Conservation (phyloP, 2,329 filamentous ascomycete species). For the Hyphodiscus sp. region DNA sequence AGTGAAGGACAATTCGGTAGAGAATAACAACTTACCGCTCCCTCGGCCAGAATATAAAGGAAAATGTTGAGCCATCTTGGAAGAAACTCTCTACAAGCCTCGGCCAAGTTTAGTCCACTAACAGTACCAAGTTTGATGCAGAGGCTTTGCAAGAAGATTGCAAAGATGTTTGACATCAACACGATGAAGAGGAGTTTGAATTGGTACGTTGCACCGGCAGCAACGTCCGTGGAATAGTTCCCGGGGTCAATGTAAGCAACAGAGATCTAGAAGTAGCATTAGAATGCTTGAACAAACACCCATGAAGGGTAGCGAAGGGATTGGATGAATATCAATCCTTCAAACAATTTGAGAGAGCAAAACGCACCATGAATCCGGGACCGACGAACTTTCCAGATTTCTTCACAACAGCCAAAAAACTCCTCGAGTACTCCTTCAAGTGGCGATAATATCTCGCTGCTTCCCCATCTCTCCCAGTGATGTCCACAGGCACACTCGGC, state of each 20-base stretch:
- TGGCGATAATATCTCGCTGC: background rate
- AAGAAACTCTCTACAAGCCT: conserved; percentile 42
- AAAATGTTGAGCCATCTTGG: conserved; percentile 47
- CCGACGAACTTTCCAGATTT: conserved; percentile 44
- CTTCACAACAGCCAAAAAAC: conserved; percentile 5
- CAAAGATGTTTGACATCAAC: conserved; percentile 50
- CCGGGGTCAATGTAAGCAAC: conserved; percentile 38
- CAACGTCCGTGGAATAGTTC: conserved; percentile 52
- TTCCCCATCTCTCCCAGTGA: background rate
- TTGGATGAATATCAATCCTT: too few relatives aligned
- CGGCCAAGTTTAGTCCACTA: conserved; percentile 47
- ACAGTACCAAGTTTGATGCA: conserved; percentile 50
- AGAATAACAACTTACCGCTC: conserved; percentile 31
- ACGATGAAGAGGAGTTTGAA: conserved; percentile 51
- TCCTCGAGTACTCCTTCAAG: background rate
- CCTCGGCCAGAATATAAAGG: conserved; percentile 48
- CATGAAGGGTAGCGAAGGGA: too few relatives aligned
- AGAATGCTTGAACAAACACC: background rate
- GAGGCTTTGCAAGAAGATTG: conserved; percentile 50
- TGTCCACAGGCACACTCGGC: background rate
- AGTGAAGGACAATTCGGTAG: background rate
- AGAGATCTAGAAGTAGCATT: conserved; percentile 21
- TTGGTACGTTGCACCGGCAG: conserved; percentile 46
- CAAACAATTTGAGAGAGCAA: background rate
- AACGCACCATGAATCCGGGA: conserved; percentile 36